Evolutionary conservation across 345 rosid species (phyloP), one percentile per base, ranked within the genome.

Genomic region (Toxicodendron radicans): DNA sequence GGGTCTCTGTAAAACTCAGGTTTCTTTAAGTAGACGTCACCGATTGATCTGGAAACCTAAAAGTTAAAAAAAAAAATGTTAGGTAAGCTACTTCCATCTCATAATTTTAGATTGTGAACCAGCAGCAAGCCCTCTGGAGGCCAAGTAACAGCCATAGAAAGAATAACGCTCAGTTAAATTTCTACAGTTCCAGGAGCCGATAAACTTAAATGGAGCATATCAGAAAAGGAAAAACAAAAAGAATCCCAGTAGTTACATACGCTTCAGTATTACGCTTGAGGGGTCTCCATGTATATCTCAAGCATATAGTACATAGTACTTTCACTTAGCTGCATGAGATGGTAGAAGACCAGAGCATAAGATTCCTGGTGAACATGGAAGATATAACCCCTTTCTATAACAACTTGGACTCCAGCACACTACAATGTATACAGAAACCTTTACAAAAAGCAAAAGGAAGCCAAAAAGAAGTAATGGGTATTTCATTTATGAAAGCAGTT

Each of bases 31-130:
- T 90, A 95, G 58, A 90, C 90, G 49, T 95, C 99, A 20, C 99
- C 99, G 48, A 95, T 95, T 48, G 99, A 93, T 88, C 99, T 87
- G 3, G 99, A 95, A 33, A 95, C 99, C 98, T 95, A 89, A 71
- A 78, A 38, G 68, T 58, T 9, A 52, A 12, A 74, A 76, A 46
- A 38, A 38, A 14, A 43, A 54, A 49, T 27, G 30, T 68, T 58
- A 27, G 56, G 53, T 43, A 72, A 60, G 77, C 35, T 43, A 62
- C 52, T 54, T 72, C 68, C 30, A 16, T 60, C 45, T 48, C 56
- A 48, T 52, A 9, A 17, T 33, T 68, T 38, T 0, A 66, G 23
- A 58, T 58, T 33, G 21, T 70, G 38, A 68, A 65, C 48, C 73
- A 56, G 41, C 56, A 24, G 10, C 58, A 33, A 20, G 20, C 57